A percentile compares a stretch with the other conserved stretches of the same genome.
phyloP scores from a whole-genome alignment of 2,329 filamentous ascomycete genomes.

The Fusarium chuoi region DNA sequence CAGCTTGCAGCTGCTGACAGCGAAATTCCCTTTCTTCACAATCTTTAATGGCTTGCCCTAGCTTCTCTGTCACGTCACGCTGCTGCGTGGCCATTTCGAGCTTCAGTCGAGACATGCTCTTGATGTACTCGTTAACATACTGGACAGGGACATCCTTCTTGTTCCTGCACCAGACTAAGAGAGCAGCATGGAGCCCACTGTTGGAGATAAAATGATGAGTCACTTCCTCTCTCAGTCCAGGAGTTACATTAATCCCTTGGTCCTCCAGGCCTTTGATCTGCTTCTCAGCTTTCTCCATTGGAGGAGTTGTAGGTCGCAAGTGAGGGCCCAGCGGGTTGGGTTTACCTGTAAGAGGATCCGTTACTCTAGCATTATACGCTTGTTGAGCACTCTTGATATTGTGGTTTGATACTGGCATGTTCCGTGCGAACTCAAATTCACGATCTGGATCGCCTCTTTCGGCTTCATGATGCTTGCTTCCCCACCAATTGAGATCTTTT shows the following conservation, averaged over 20 bases:
- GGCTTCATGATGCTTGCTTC: neutral
- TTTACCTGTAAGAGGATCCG: neutral
- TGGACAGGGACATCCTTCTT: slow-evolving; percentile 9
- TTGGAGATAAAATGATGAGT: slow-evolving; percentile 1
- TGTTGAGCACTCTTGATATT: neutral
- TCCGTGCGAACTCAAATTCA: slow-evolving; percentile 9
- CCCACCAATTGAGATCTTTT: slow-evolving; percentile 12
- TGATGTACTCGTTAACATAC: slow-evolving; percentile 19
- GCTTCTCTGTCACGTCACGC: neutral
- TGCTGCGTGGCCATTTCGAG: slow-evolving; percentile 16
- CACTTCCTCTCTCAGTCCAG: slow-evolving; percentile 13
- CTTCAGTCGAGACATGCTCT: slow-evolving; percentile 18
- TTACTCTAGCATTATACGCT: neutral
- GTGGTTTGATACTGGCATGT: slow-evolving; percentile 4
- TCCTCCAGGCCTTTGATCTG: slow-evolving; percentile 8
- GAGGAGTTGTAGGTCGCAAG: slow-evolving; percentile 26
- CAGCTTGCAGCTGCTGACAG: neutral
- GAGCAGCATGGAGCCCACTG: slow-evolving; percentile 15
- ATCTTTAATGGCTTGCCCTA: neutral
- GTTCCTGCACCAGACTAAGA: slow-evolving; percentile 20
- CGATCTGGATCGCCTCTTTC: slow-evolving; percentile 15
- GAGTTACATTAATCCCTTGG: neutral
- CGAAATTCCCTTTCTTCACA: neutral
- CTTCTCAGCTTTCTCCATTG: slow-evolving; percentile 16
- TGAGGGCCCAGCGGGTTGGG: slow-evolving; percentile 12